Evolutionary conservation across 805 yeast species (phyloP).

Genomic region (Yarrowia hollandica): DNA sequence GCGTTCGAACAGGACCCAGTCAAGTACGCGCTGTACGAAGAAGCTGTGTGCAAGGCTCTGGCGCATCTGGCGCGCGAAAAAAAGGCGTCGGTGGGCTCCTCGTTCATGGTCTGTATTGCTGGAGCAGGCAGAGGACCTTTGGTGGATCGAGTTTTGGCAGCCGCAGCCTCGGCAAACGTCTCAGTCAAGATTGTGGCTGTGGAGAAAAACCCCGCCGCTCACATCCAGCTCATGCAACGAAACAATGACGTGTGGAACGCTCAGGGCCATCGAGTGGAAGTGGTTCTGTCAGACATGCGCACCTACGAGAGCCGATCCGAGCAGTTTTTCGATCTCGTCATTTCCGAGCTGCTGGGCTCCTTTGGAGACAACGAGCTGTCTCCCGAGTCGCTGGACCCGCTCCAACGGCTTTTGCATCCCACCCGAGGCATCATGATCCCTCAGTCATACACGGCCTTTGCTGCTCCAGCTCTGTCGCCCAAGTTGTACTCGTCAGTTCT

Average conservation of each 20-base stretch:
- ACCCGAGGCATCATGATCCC: constrained; percentile 61
- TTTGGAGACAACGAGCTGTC: constrained; percentile 90
- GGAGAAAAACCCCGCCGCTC: constrained; percentile 70
- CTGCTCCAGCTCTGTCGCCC: constrained; percentile 70
- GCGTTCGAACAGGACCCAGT: constrained; percentile 68
- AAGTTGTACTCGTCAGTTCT: constrained; percentile 43
- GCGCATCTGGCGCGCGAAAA: background rate
- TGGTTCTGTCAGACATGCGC: constrained; percentile 63
- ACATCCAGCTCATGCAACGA: constrained; percentile 49
- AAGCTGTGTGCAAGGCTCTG: constrained; percentile 56
- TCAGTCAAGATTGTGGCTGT: constrained; percentile 52
- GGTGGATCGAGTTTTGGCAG: constrained; percentile 53
- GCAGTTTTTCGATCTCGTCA: constrained; percentile 52
- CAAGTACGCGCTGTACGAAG: constrained; percentile 68
- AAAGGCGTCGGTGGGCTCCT: background rate
- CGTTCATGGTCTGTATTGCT: constrained; percentile 52
- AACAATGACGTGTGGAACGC: constrained; percentile 56
- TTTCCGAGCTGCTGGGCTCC: constrained; percentile 84
- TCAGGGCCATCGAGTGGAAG: constrained; percentile 43
- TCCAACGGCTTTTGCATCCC: constrained; percentile 46
- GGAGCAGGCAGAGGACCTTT: constrained; percentile 93
- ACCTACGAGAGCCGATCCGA: constrained; percentile 46
- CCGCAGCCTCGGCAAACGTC: constrained; percentile 41
- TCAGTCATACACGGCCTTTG: constrained; percentile 53
- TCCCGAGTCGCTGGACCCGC: constrained; percentile 70